Conservation (phyloP, 2,329 filamentous ascomycete species). For the Decorospora gaudefroyi region DNA sequence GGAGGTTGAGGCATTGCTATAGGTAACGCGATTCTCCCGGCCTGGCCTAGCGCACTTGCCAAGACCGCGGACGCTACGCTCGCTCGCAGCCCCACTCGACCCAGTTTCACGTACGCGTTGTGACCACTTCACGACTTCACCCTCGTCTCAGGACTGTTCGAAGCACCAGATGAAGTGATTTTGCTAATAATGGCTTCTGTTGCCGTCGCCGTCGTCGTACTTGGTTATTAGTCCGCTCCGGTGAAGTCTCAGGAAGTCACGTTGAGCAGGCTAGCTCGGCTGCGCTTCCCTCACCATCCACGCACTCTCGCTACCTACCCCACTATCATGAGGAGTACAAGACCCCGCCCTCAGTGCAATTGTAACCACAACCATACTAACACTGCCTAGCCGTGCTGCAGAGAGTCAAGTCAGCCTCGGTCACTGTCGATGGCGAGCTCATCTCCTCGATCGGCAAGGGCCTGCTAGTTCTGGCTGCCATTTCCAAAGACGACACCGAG, state of each 20-base stretch:
- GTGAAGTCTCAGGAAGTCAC: no score
- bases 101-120: constrained; percentile 17
- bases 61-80: constrained; percentile 24
- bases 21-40: constrained; percentile 29
- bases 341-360: constrained; percentile 9
- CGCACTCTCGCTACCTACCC: constrained; percentile 8
- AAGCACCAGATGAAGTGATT: no score
- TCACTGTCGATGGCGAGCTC: constrained; percentile 88
- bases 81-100: constrained; percentile 19
- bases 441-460: constrained; percentile 91
- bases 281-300: constrained; percentile 7
- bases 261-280: constrained; percentile 5
- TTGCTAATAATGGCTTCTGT: no score
- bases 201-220: no score
- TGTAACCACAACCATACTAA: constrained; percentile 21
- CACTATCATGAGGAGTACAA: constrained; percentile 32
- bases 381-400: constrained; percentile 76
- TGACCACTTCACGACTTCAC: constrained; percentile 3
- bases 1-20: constrained; percentile 35
- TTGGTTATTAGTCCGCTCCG: no score
- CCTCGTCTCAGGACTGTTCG: constrained; percentile 11
- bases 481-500: constrained; percentile 85
- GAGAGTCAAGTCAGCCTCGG: constrained; percentile 90
- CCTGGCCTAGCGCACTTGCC: constrained; percentile 29
- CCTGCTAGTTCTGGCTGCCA: constrained; percentile 85